phyloP scores from a whole-genome alignment of 495 filamentous ascomycete genomes.

The Daldinia grandis region DNA sequence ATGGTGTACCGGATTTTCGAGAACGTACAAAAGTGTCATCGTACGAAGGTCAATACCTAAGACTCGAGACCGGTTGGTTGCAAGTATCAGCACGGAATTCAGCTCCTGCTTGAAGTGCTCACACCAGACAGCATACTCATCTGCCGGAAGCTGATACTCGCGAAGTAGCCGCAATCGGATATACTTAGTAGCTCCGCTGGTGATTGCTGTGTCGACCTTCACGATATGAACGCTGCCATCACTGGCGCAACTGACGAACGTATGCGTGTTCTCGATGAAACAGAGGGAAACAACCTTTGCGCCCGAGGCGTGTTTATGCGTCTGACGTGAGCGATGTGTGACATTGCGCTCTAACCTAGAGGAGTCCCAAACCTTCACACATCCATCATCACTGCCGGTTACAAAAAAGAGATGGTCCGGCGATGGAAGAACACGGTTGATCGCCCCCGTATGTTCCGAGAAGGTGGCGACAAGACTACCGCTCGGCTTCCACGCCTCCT shows the following conservation, averaged over 20 bases:
- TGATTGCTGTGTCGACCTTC: slow-evolving; percentile 77
- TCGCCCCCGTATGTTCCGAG: slow-evolving; percentile 81
- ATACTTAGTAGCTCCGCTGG: slow-evolving; percentile 70
- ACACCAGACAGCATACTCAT: slow-evolving; percentile 87
- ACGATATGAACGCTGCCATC: slow-evolving; percentile 93
- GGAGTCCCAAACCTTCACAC: slow-evolving; percentile 93
- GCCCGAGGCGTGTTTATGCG: slow-evolving; percentile 74
- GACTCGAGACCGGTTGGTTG: slow-evolving; percentile 84
- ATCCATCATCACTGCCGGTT: slow-evolving; percentile 91
- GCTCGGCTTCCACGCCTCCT: slow-evolving; percentile 80
- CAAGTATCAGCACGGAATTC: slow-evolving; percentile 81
- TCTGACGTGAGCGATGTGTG: slow-evolving; percentile 86
- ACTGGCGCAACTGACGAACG: slow-evolving; percentile 85
- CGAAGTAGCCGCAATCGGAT: slow-evolving; percentile 78
- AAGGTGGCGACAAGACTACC: slow-evolving; percentile 87
- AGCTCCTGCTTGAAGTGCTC: slow-evolving; percentile 89
- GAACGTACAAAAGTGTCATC: slow-evolving; percentile 80
- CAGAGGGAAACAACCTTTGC: slow-evolving; percentile 80
- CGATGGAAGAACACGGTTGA: slow-evolving; percentile 83
- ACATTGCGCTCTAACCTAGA: slow-evolving; percentile 88
- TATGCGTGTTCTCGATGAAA: slow-evolving; percentile 94
- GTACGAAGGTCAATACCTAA: slow-evolving; percentile 86
- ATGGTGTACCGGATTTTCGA: slow-evolving; percentile 92
- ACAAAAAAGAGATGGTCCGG: slow-evolving; percentile 96
- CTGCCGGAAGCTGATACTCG: slow-evolving; percentile 77